Evolutionary conservation across 805 yeast species (phyloP), one percentile per base, ranked within the genome.

Genomic region (Lipomyces spencermartinsiae): DNA sequence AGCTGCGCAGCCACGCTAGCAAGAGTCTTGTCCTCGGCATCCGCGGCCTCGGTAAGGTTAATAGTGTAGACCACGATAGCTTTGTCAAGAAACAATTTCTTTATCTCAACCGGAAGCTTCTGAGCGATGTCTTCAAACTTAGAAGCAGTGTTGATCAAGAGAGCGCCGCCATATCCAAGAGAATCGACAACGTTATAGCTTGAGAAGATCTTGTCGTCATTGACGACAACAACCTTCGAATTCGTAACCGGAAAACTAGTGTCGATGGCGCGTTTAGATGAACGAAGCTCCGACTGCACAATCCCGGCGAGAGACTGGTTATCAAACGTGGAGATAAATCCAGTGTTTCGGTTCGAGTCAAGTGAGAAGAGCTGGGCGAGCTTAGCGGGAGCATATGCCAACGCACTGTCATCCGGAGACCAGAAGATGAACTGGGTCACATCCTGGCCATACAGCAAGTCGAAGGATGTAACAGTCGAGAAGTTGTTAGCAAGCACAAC

Each of bases 1-100:
- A 89, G 86, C 80, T 93, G 97, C 66, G 86, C 80, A 61, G 92
- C 92, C 77, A 93, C 89, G 51, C 87, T 84, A 39, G 83, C 83
- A 3, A 95, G 87, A 43, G 46, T 60, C 76, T 93, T 88, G 35
- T 96, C 96, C 73, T 86, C 84, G 54, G 95, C 88, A 64, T 70
- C 73, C 19, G 39, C 63, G 16, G 62, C 58, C 6, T 56, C 71
- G 22, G 63, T 56, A 14, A 68, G 61, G 67, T 68, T 68, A 46
- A 65, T 51, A 10, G 71, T 65, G 65, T 62, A 53, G 10, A 68
- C 67, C 25, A 33, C 57, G 58, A 63, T 60, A 60, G 62, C 53
- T 61, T 66, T 68, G 22, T 61, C 53, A 16, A 62, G 54, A 25
- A 68, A 34, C 22, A 57, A 58, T 53, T 64, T 49, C 68, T 67